phyloP scores from a whole-genome alignment of 1,139 yeast species.

The Meyerozyma athensensis region DNA sequence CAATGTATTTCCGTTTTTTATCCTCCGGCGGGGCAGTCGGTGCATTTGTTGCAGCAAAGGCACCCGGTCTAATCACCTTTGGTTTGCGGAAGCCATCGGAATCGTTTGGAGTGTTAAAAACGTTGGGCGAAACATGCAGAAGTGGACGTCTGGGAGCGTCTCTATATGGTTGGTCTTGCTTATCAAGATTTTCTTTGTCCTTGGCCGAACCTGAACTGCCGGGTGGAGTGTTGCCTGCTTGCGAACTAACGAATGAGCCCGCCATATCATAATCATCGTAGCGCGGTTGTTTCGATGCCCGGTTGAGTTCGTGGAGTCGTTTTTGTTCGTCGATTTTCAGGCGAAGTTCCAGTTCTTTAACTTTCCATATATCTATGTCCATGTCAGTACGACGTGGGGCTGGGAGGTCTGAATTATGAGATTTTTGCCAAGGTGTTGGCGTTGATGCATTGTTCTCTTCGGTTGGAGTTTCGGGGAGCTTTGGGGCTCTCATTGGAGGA shows the following conservation, averaged over 20 bases:
- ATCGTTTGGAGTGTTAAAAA: slow-evolving; percentile 11
- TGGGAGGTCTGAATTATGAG: neutral
- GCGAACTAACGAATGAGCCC: slow-evolving; percentile 3
- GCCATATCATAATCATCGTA: slow-evolving; percentile 5
- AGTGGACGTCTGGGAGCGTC: slow-evolving; percentile 12
- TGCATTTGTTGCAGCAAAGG: neutral
- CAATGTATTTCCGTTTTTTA: slow-evolving; percentile 27
- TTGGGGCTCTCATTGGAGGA: slow-evolving; percentile 35
- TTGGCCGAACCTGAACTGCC: slow-evolving; percentile 1
- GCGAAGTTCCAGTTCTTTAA: slow-evolving; percentile 24
- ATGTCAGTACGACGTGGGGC: slow-evolving; percentile 1
- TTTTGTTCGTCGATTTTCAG: slow-evolving; percentile 26
- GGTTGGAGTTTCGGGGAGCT: slow-evolving; percentile 15
- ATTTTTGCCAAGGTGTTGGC: slow-evolving; percentile 3
- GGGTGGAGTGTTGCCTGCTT: slow-evolving; percentile 5
- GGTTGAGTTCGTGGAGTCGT: slow-evolving; percentile 15
- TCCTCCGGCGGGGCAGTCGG: slow-evolving; percentile 11
- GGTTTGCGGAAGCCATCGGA: slow-evolving; percentile 23
- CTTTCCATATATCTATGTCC: slow-evolving; percentile 10
- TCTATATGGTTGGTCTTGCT: neutral
- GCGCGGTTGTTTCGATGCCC: slow-evolving; percentile 6
- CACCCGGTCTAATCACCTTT: slow-evolving; percentile 8
- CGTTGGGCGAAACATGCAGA: slow-evolving; percentile 14
- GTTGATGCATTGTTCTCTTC: slow-evolving; percentile 8
- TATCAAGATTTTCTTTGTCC: slow-evolving; percentile 8